Evolutionary conservation across 2,329 filamentous ascomycete species (phyloP), one percentile per base, ranked within the genome.

Genomic region (Cladophialophora carrionii): DNA sequence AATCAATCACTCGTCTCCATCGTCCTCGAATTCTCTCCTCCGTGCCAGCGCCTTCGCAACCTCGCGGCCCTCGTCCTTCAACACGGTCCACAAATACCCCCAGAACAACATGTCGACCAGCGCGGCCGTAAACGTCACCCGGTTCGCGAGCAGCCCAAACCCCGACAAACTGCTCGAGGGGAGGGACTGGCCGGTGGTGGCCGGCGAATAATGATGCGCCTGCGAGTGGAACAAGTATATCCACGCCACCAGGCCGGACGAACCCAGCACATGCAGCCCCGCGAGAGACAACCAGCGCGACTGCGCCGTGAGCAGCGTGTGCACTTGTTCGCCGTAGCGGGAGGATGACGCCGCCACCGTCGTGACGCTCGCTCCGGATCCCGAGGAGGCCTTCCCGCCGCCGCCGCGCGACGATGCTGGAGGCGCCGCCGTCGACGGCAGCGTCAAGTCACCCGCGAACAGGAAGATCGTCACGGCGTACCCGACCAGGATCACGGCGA

Each of bases 61-160:
- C 9, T 68, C 65, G 29, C 67, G 68, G 17, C 63, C 63, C 41
- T 72, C 71, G 9, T 72, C 70, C 51, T 68, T 70, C 26, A 72
- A 14, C 8, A 69, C 68, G 17, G 71, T 72, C 66, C 70, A 72
- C 57, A 72, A 37, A 53, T 71, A 72, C 1, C 71, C 71, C 71
- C 71, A 72, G 48, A 72, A 72, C 61, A 72, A 52, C 71, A 72
- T 72, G 41, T 72, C 67, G 2, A 63, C 48, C 43, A 72, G 55
- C 12, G 55, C 67, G 1, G 54, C 43, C 10, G 67, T 71, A 32
- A 72, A 71, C 14, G 64, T 67, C n/a, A 71, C 70, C 14, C 68
- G 66, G 32, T 71, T 72, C 29, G 63, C 63, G n/a, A 72, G 63
- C 48, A 60, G 49, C 22, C 10, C 41, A 8, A 62, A 22, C 12